Conservation (phyloP, 2,329 filamentous ascomycete species). For the Ophiostoma montium region DNA sequence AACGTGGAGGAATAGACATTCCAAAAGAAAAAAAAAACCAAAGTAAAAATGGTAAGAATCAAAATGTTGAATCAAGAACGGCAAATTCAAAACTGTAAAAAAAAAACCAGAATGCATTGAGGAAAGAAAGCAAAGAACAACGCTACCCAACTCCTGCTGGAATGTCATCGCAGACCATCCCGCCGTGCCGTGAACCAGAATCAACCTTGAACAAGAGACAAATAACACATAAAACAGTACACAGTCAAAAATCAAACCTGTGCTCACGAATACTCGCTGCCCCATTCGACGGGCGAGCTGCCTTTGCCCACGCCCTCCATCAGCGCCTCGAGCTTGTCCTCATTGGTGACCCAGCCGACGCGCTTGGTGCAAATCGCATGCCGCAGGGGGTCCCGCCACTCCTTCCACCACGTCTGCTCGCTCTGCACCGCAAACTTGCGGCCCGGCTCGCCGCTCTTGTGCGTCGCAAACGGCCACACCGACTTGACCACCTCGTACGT, state of each 20-base stretch:
- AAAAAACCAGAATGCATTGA: too few relatives aligned
- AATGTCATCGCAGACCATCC: too few relatives aligned
- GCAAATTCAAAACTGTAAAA: neutral
- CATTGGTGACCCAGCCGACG: slow-evolving; percentile 34
- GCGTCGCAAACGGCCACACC: slow-evolving; percentile 43
- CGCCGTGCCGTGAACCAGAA: neutral
- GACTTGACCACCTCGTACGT: slow-evolving; percentile 41
- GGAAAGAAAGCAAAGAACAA: too few relatives aligned
- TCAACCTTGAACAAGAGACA: neutral
- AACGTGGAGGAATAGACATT: too few relatives aligned
- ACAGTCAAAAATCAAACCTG: neutral
- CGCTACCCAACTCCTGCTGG: too few relatives aligned
- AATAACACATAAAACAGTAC: neutral
- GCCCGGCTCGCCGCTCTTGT: slow-evolving; percentile 28
- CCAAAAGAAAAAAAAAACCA: neutral
- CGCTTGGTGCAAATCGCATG: slow-evolving; percentile 25
- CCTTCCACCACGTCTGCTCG: slow-evolving; percentile 42
- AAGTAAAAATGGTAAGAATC: neutral
- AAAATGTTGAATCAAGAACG: too few relatives aligned
- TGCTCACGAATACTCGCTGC: slow-evolving; percentile 9
- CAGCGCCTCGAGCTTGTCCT: slow-evolving; percentile 38
- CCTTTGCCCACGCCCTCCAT: slow-evolving; percentile 33
- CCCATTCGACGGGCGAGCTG: slow-evolving; percentile 28
- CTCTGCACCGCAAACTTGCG: slow-evolving; percentile 36
- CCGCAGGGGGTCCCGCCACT: slow-evolving; percentile 33